Base-by-base conservation (phyloP, 805 yeast genomes). In the Wickerhamomyces hampshirensis region DNA sequence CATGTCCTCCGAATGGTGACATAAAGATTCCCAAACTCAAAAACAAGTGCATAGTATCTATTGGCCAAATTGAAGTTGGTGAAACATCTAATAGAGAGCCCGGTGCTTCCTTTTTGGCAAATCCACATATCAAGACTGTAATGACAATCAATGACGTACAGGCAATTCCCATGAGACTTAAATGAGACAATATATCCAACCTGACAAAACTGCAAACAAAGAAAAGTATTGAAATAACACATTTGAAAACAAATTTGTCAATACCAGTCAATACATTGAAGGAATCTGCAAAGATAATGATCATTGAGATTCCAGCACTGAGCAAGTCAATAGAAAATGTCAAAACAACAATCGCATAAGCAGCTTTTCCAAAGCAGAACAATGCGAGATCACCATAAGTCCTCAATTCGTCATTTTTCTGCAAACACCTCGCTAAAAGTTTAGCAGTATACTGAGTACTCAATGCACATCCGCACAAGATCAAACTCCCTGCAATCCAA, bases 1-100 rank as follows among this genome's bases (percentile, higher is more conserved):
- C 86, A 59, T 84, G 93, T 0, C 93, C 91, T 5, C 93, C 88
- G 66, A 84, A 84, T 1, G 91, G 89, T 4, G 89, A 82, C 69
- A 80, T 69, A 42, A 78, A 69, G 35, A 80, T 77, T 10, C 85
- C 85, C 33, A 77, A 63, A 1, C 82, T 71, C 24, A 76, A 58
- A 8, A 74, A 51, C 8, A 78, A 45, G 33, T 65, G 63, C 5
- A 58, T 48, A 44, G 13, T 35, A 35, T 30, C 60, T 43, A 45
- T 51, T 23, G 65, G 82, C 59, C 56, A 73, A 17, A 61, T 56
- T 53, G 50, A 66, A 21, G 63, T 65, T 31, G 57, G 56, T 36
- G 77, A 75, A 24, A 70, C 70, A 30, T 60, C 58, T n/a, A 62
- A 43, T 34, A 79, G 56, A 5, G 83, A 75, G 1, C 84, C 86